Base-by-base conservation (phyloP, 176 grass and related monocot species). In the Eleusine indica region DNA sequence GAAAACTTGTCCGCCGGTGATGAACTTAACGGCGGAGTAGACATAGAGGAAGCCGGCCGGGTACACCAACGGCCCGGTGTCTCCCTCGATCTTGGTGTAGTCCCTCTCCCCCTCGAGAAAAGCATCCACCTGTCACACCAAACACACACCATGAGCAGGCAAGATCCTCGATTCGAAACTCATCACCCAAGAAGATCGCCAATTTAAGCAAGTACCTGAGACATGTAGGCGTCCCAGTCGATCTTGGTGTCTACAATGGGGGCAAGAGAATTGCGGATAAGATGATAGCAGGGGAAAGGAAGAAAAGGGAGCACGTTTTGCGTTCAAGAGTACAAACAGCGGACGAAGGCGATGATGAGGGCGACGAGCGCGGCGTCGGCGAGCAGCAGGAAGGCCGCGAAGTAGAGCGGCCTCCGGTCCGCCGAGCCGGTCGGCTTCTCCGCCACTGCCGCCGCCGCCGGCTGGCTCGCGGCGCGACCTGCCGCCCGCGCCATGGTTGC, bases 171-270 rank as follows among this genome's bases (percentile, higher is more conserved):
- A 88, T 74, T 49, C 71, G 7, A 74, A 29, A 63, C 43, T 48
- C 52, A 37, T 75, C 21, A 3, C 15, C 70, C 18, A 66, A 25
- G 63, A 66, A 58, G 78, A 41, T 25, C 18, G 18, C 53, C 19
- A 17, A 19, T 29, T 37, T 76, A 2, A 3, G 21, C 48, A 41
- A 18, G 79, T 44, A 98, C 96, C 93, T 98, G 96, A 68, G 96
- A 93, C 91, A 98, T 98, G 91, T 98, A 98, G 44, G 96, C 93
- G 74, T 98, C 89, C 93, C 93, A 92, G 83, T 98, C 96, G 76
- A 98, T 95, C 93, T 98, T 95, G 43, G 93, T 98, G 87, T 98
- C 96, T 95, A 78, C 84, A 77, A 4, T 60, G 1, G 10, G 76
- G 49, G 77, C 62, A 83, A 28, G n/a, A 44, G 7, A 89, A 71